These are phyloP conservation scores for Ajuga chamaepitys DNA, from an alignment of 257 asterid genomes.

Conservation along the genomic window DNA sequence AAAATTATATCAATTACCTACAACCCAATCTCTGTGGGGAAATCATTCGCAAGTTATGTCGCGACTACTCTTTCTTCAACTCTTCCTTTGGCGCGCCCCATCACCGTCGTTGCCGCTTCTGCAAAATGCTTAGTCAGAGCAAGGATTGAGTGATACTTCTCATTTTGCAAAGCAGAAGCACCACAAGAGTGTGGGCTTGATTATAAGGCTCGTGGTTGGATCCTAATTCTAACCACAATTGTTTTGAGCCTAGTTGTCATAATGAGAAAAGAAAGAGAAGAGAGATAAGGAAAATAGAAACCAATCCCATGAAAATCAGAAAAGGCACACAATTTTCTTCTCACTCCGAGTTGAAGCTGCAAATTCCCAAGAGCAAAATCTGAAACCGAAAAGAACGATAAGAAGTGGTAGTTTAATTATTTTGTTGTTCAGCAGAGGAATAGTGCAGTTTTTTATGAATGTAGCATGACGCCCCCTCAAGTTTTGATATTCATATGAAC, in stretches of 20 bases:
- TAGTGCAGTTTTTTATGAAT: too few species aligned
- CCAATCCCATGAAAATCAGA: neutral
- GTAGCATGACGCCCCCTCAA: too few species aligned
- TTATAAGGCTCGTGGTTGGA: slow-evolving; percentile 47
- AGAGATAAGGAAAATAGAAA: slow-evolving; percentile 28
- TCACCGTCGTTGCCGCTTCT: slow-evolving; percentile 56
- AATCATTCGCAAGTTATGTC: slow-evolving; percentile 64
- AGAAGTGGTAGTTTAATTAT: slow-evolving; percentile 59
- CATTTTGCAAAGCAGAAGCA: slow-evolving; percentile 31
- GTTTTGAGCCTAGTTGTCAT: slow-evolving; percentile 40
- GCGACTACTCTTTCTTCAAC: slow-evolving; percentile 53
- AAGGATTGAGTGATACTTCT: slow-evolving; percentile 39
- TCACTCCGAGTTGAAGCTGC: slow-evolving; percentile 23
- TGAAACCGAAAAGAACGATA: slow-evolving; percentile 14
- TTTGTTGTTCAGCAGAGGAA: slow-evolving; percentile 78
- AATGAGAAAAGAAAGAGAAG: slow-evolving; percentile 29
- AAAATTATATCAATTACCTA: slow-evolving; percentile 38
- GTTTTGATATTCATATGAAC: too few species aligned
- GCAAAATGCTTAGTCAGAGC: slow-evolving; percentile 55
- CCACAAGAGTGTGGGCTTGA: slow-evolving; percentile 45
- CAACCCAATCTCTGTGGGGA: slow-evolving; percentile 84
- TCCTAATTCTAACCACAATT: slow-evolving; percentile 44
- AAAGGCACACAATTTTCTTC: slow-evolving; percentile 5
- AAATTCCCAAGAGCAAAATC: slow-evolving; percentile 25
- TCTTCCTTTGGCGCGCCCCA: slow-evolving; percentile 30